These are phyloP conservation scores for Lactuca saligna DNA, from an alignment of 129 eudicot genomes.

Conservation along the genomic window DNA sequence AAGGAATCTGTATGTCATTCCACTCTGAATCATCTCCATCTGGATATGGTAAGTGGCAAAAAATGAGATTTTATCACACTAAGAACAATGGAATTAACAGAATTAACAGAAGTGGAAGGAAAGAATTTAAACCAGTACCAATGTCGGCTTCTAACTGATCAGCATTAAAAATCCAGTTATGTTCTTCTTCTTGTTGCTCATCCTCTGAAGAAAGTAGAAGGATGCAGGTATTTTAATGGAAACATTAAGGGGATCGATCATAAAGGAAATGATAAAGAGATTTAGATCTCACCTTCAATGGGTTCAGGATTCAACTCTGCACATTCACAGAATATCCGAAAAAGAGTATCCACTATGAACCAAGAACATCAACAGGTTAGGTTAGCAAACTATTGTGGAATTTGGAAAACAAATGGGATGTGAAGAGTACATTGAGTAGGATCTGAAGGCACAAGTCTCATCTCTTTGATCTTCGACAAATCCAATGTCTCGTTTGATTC, in stretches of 20 bases:
- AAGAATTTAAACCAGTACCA: no score
- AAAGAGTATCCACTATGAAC: conserved; percentile 70
- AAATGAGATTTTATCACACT: no score
- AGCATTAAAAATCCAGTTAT: conserved; percentile 89
- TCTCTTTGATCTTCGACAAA: conserved; percentile 64
- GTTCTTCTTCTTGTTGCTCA: conserved; percentile 48
- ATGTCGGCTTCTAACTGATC: no score
- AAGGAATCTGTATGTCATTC: conserved; percentile 37
- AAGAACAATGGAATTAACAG: no score
- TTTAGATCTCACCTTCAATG: conserved; percentile 52
- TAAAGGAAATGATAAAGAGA: neutral
- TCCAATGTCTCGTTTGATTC: conserved; percentile 49
- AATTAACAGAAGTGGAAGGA: no score
- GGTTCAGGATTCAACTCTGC: conserved; percentile 95
- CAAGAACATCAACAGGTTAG: conserved; percentile 2
- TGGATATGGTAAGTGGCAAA: no score
- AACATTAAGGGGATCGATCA: neutral
- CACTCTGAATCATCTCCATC: conserved; percentile 54
- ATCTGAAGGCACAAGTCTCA: conserved; percentile 93
- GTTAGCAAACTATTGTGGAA: conserved; percentile 3
- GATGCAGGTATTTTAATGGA: neutral
- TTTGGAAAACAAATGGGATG: conserved; percentile 8
- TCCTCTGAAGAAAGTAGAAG: conserved; percentile 46
- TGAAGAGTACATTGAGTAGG: conserved; percentile 62
- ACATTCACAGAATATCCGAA: conserved; percentile 81